These are phyloP conservation scores for Phoenix dactylifera DNA, from an alignment of 176 grass and related monocot genomes.

Conservation along the genomic window DNA sequence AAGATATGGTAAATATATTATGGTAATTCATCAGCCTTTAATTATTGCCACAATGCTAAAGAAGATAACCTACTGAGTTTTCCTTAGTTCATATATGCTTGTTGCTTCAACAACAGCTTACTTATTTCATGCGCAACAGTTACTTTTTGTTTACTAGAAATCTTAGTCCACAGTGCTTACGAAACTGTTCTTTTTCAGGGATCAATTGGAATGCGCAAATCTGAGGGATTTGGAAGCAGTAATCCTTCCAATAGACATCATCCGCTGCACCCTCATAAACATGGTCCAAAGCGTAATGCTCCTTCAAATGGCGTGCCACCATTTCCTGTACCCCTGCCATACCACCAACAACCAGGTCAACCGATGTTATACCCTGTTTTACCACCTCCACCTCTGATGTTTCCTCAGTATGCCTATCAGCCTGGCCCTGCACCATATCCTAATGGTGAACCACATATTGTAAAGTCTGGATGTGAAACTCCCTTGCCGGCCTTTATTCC, in stretches of 20 bases:
- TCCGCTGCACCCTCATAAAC: conserved; percentile 42
- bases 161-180: conserved; percentile 1
- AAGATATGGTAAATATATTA: no score
- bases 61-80: no score
- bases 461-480: conserved; percentile 42
- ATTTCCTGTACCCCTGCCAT: conserved; percentile 38
- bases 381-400: conserved; percentile 37
- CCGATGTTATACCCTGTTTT: conserved; percentile 56
- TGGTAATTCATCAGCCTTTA: no score
- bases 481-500: conserved; percentile 33
- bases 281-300: conserved; percentile 46
- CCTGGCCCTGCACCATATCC: conserved; percentile 27
- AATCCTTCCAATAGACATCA: conserved; percentile 36
- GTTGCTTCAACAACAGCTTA: background rate
- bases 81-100: no score
- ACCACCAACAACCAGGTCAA: conserved; percentile 58
- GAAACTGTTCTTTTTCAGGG: conserved; percentile 21
- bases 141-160: background rate
- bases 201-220: conserved; percentile 31
- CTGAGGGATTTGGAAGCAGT: conserved; percentile 47
- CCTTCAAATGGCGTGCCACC: conserved; percentile 44
- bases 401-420: conserved; percentile 58
- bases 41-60: no score
- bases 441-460: conserved; percentile 35
- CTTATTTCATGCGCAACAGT: background rate